Evolutionary conservation across 169 alveolate genomes (phyloP), one percentile per base, ranked within the genome.

Genomic region (Plasmodium malariae): DNA sequence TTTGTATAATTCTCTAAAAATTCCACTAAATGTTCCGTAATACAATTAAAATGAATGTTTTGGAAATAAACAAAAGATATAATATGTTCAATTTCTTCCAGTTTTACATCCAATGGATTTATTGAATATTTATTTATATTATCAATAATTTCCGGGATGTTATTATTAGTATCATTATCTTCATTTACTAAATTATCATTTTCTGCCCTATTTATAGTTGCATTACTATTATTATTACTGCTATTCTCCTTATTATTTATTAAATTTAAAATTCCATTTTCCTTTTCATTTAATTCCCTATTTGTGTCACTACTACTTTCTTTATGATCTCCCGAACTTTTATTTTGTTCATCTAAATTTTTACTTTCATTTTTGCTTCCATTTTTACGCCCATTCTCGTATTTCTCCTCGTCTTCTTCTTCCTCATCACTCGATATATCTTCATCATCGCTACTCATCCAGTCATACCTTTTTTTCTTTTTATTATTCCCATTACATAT

Each of bases 371-470:
- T 54, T 71, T 1, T n/a, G 17, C 4, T 48, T 49, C 32, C 68
- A 17, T 21, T 7, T 17, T 3, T 19, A 17, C 28, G 7, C 1
- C 37, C 60, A n/a, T 6, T 5, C 6, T 40, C 59, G 12, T 34
- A 17, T 67, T 67, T 74, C 60, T 37, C 45, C 21, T 17, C 63
- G 28, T 59, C 54, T 26, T 74, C 67, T 51, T 83, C 91, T 17
- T 83, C 91, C 0, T 83, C 91, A 5, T 67, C 83, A 45, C 85
- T 67, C 14, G 91, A 54, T 83, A 83, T 83, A 67, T 83, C 91
- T 67, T 83, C 91, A 68, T 83, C 91, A 37, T 83, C 91, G 17
- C 91, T 83, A 83, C 91, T 83, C 91, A 83, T 83, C 91, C 91
- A 83, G 14, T 83, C 91, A 57, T 83, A 83, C 51, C 91, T 49